Percentiles rank a stretch among this genome's conserved stretches.
phyloP scores from a whole-genome alignment of 345 rosid genomes.

The Luvunga scandens region DNA sequence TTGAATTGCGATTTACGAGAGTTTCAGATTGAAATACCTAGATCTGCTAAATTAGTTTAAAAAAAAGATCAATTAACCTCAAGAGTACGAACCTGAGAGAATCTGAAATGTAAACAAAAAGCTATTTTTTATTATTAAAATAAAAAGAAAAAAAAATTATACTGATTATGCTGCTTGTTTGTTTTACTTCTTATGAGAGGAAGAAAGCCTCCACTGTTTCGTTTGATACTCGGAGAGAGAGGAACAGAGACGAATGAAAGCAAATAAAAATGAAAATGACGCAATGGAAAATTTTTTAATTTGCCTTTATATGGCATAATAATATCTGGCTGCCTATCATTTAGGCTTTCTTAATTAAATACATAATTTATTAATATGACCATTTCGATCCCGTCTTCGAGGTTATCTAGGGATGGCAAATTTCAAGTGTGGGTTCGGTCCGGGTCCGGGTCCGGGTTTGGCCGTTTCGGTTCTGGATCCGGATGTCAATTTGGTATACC shows the following conservation, averaged over 20 bases:
- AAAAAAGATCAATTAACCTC: too few species aligned
- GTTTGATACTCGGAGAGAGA: neutral
- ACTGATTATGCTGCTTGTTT: neutral
- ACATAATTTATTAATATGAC: too few species aligned
- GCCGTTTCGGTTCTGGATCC: too few species aligned
- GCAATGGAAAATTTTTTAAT: too few species aligned
- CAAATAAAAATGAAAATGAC: neutral
- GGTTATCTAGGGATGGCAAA: too few species aligned
- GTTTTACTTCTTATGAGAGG: neutral
- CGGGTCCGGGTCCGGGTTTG: too few species aligned
- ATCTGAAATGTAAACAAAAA: neutral
- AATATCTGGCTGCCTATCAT: too few species aligned
- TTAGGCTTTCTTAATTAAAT: too few species aligned
- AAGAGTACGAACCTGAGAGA: neutral
- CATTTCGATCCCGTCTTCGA: too few species aligned
- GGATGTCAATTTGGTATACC: too few species aligned
- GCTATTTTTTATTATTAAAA: neutral
- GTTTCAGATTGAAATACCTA: conserved; percentile 33
- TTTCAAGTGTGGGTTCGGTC: too few species aligned
- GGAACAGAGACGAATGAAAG: neutral
- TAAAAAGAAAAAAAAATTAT: neutral
- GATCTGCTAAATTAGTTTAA: conserved; percentile 32
- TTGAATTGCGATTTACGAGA: neutral
- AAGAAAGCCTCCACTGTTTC: too few species aligned
- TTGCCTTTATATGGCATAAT: neutral